Base-by-base conservation (phyloP, 1,284 basidiomycete genomes). In the Ganoderma multipileum region DNA sequence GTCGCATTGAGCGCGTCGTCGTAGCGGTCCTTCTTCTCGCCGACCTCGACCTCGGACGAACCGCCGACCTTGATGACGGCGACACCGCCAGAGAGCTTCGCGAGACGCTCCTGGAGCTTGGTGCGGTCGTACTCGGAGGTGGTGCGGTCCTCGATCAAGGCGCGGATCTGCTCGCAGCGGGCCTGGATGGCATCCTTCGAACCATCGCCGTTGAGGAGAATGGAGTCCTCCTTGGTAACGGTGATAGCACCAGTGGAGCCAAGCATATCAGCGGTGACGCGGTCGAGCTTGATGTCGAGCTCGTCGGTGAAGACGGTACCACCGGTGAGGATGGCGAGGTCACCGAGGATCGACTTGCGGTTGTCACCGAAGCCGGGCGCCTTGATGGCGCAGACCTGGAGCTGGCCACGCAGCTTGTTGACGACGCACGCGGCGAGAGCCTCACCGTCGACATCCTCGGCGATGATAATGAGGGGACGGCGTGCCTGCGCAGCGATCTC, bases 1-100 rank as follows among this genome's bases (percentile, higher is more conserved):
- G 97, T 99, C 23, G 96, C 96, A 81, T 98, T 98, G 68, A 99
- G 87, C 7, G 97, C 97, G 80, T 99, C 97, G 78, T 99, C 97
- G 81, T 98, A 99, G 64, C 97, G 89, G 82, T 99, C 97, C 91
- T 99, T 99, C 94, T 99, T 99, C 89, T 99, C 97, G 20, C 97
- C 89, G 72, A 99, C 97, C 84, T 99, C 97, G 68, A 99, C 97
- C 83, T 99, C 97, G 71, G 89, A 92, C 61, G 91, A 86, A 57
- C 97, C 97, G 70, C 97, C 97, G 74, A 99, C 97, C 84, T 95
- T 96, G 89, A 99, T 98, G 81, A 99, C 97, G 38, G 97, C 97
- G 64, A 99, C 97, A 85, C 97, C 97, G 68, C 97, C 97, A 55
- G 89, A 90, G 68, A 99, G 87, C 88, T 99, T 99, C 74, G 97